Evolutionary conservation across 148 eudicot species (phyloP).

Genomic region (Amaranthus cruentus): DNA sequence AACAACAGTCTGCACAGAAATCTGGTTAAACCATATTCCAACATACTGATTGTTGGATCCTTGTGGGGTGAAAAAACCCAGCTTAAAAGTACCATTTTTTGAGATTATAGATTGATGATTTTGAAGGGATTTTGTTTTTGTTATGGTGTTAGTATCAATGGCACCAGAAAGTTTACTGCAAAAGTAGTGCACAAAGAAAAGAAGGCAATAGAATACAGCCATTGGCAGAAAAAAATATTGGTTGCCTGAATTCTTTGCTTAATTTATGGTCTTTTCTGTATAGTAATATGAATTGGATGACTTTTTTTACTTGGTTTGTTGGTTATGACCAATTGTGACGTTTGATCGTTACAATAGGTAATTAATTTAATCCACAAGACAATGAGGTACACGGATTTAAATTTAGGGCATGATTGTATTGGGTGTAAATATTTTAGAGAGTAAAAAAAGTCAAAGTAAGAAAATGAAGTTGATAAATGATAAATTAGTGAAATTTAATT

Average conservation of each 20-base stretch:
- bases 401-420: no score
- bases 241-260: neutral
- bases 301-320: neutral
- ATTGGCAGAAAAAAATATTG: neutral
- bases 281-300: neutral
- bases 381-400: no score
- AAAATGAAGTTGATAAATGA: no score
- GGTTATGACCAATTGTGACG: neutral
- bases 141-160: conserved; percentile 18
- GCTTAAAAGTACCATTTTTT: conserved; percentile 26
- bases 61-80: conserved; percentile 33
- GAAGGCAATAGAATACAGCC: conserved; percentile 13
- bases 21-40: conserved; percentile 45
- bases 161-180: neutral
- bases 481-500: no score
- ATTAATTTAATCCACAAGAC: no score
- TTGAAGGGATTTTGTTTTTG: conserved; percentile 12
- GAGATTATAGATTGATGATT: conserved; percentile 22
- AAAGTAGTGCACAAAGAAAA: neutral
- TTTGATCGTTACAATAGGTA: neutral
- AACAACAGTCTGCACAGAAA: conserved; percentile 22
- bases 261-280: neutral
- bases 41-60: conserved; percentile 13
- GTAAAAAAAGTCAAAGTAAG: no score
- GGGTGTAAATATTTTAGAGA: no score